Evolutionary conservation across 805 yeast genomes (phyloP).

Genomic region (Brettanomyces anomalus): DNA sequence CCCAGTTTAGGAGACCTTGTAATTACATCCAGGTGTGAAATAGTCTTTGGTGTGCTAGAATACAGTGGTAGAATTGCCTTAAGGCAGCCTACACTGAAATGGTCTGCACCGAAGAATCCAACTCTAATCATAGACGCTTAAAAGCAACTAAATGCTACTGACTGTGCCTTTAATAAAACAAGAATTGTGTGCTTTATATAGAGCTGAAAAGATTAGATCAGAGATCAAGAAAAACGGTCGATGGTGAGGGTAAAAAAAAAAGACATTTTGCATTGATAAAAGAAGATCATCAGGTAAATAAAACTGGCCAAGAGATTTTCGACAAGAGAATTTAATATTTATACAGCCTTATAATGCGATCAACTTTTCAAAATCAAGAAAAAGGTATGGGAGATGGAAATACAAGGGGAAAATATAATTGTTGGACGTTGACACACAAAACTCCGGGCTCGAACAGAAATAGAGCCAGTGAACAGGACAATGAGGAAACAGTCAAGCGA

Average conservation of each 20-base stretch:
- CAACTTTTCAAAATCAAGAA: background rate
- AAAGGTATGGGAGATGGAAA: background rate
- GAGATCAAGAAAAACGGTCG: too few species aligned
- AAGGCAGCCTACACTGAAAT: conserved; percentile 53
- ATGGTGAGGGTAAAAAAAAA: too few species aligned
- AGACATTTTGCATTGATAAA: background rate
- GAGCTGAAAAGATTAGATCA: too few species aligned
- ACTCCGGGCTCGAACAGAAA: background rate
- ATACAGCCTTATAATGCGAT: too few species aligned
- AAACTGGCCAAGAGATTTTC: too few species aligned
- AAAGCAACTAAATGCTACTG: too few species aligned
- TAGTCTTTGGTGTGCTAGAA: background rate
- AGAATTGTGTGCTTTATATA: too few species aligned
- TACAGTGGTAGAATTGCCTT: conserved; percentile 25
- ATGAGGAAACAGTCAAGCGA: conserved; percentile 1
- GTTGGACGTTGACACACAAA: background rate
- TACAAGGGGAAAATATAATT: background rate
- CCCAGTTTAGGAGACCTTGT: conserved; percentile 54
- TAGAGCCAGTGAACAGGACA: background rate
- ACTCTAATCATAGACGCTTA: conserved; percentile 22
- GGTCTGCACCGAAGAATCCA: conserved; percentile 75
- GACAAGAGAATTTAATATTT: too few species aligned
- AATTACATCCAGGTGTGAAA: conserved; percentile 43
- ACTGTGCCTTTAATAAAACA: too few species aligned
- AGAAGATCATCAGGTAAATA: background rate